A percentile compares a stretch with the other conserved stretches of the same genome.
Conservation (phyloP, 768 basidiomycete genomes). For the Boletus vermiculosoides region DNA sequence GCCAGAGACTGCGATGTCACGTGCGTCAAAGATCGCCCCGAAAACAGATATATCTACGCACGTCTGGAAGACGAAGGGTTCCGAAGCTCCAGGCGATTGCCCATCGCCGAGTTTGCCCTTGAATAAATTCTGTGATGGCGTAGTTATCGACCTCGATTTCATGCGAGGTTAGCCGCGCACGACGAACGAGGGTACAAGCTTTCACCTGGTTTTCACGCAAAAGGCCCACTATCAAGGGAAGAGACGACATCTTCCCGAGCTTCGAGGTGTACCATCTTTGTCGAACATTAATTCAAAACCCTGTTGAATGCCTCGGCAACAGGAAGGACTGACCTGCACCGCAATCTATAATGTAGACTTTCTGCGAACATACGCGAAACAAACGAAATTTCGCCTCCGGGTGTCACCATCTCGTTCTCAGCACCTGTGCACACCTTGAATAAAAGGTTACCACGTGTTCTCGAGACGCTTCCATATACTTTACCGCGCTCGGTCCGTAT, state of each 20-base stretch:
- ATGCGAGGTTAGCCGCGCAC: neutral
- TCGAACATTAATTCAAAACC: neutral
- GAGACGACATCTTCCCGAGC: constrained; percentile 82
- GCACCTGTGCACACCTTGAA: constrained; percentile 82
- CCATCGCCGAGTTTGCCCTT: constrained; percentile 92
- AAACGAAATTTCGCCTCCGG: constrained; percentile 83
- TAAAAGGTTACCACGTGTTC: neutral
- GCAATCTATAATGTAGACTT: constrained; percentile 48
- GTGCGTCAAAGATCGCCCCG: constrained; percentile 31
- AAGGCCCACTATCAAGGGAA: constrained; percentile 55
- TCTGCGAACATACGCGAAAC: constrained; percentile 76
- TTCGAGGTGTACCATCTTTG: constrained; percentile 87
- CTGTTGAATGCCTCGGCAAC: neutral
- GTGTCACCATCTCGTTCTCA: constrained; percentile 83
- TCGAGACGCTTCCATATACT: constrained; percentile 18
- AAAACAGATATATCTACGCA: constrained; percentile 38
- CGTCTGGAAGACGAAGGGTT: constrained; percentile 69
- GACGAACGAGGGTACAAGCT: constrained; percentile 7
- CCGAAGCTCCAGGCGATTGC: constrained; percentile 84
- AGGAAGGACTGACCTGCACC: constrained; percentile 51
- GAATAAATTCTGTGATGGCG: constrained; percentile 76
- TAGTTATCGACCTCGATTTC: constrained; percentile 76
- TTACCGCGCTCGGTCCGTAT: constrained; percentile 65
- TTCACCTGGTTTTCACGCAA: constrained; percentile 49
- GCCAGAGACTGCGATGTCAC: constrained; percentile 31